A percentile compares a stretch with the other conserved stretches of the same genome.
These are phyloP conservation scores for Backusella morwellensis DNA, from an alignment of 192 early-diverging fungal species.

Conservation along the genomic window DNA sequence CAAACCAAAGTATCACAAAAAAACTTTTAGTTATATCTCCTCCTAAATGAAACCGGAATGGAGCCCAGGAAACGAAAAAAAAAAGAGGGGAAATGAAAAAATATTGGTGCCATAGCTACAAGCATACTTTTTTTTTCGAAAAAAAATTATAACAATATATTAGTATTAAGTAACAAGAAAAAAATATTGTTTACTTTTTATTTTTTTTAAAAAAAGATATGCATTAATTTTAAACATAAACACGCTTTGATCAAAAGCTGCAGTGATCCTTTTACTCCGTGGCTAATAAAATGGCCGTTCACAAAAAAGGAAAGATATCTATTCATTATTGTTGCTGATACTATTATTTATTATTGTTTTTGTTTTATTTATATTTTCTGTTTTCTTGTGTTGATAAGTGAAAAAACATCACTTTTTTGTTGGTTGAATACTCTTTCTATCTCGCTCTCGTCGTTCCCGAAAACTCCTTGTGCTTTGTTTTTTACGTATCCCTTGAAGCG, in stretches of 20 bases:
- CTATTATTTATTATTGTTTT: not conserved
- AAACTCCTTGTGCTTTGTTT: constrained; percentile 39
- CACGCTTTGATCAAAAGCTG: no score
- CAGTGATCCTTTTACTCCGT: no score
- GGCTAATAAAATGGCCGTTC: no score
- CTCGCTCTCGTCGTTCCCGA: constrained; percentile 35
- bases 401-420: not conserved
- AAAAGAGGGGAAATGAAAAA: not conserved
- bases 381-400: not conserved
- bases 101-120: not conserved
- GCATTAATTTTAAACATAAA: no score
- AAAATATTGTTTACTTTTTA: not conserved
- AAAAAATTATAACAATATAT: not conserved
- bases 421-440: constrained; percentile 27
- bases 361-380: not conserved
- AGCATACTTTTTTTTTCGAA: not conserved
- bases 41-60: not conserved
- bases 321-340: no score
- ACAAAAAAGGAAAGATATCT: no score
- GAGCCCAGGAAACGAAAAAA: not conserved
- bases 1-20: not conserved
- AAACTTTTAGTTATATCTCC: not conserved
- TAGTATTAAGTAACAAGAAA: not conserved
- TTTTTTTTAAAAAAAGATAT: no score
- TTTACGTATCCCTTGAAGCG: constrained; percentile 28